Base-by-base conservation (phyloP, 352 stramenopile genomes). In the Phytopythium vexans region DNA sequence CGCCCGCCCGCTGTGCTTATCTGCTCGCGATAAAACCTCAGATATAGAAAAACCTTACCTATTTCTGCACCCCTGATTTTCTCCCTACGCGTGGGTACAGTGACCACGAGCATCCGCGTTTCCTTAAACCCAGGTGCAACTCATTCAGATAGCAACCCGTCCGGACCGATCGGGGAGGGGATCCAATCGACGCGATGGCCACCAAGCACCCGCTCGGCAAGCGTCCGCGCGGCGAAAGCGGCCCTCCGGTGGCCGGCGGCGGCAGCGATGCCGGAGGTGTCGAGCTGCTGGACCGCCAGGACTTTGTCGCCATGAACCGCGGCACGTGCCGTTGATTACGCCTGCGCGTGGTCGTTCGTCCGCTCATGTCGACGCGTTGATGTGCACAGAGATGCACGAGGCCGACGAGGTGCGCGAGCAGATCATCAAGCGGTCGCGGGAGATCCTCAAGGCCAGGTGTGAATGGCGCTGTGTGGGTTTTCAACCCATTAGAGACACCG, bases 341-440 rank as follows among this genome's bases (percentile, higher is more conserved):
- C 9, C 33, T 58, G 1, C 8, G 11, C 21, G 7, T n/a, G 12
- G 48, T 40, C 10, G n/a, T 41, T 46, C 21, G 10, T 41, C 8
- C 38, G 12, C n/a, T 31, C 38, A 31, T 11, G 10, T 32, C 43
- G 6, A 35, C 45, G n/a, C 35, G 8, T 10, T 48, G 27, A 32
- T 14, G n/a, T 48, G 1, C 8, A 6, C 46, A 89, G 84, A 89
- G 47, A 95, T 98, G 79, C 88, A 97, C 54, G 74, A 95, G 62
- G 80, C 92, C 40, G 94, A 98, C 65, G 84, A 96, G 34, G 84
- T 92, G 51, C 76, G 95, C 12, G 95, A 98, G 70, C 68, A 85
- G 52, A 86, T 98, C 48, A 98, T 98, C 58, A 98, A 98, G 75
- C 85, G 83, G 32, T 97, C 88, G 36, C 74, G 95, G 27, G 94